A percentile compares a stretch with the other conserved stretches of the same genome.
Evolutionary conservation across 1,139 yeast genomes (phyloP).

Genomic region (Sporopachydermia cereana): DNA sequence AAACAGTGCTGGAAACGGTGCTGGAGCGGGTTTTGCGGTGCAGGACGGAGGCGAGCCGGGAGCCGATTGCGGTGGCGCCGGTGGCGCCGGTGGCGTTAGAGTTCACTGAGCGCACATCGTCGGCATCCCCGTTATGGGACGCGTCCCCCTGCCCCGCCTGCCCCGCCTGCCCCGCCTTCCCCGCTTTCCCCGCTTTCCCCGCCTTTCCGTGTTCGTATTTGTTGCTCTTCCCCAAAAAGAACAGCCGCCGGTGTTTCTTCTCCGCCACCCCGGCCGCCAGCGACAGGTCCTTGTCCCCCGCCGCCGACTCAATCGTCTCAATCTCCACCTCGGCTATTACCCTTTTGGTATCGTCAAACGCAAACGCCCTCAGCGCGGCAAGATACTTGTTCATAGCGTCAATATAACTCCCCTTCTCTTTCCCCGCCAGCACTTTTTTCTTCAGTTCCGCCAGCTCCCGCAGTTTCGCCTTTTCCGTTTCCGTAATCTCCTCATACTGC

Average conservation of each 20-base stretch:
- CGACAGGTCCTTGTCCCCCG: constrained; percentile 61
- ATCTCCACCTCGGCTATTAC: constrained; percentile 75
- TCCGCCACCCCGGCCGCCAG: constrained; percentile 31
- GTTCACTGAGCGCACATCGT: constrained; percentile 14
- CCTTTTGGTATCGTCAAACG: constrained; percentile 62
- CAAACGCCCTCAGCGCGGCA: constrained; percentile 45
- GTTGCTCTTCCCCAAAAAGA: constrained; percentile 19
- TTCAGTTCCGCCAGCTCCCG: constrained; percentile 33
- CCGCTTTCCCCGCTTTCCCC: constrained; percentile 8
- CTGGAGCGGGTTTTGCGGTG: constrained; percentile 9
- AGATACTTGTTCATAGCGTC: constrained; percentile 46
- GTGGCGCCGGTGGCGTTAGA: constrained; percentile 15
- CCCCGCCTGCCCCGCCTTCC: background rate
- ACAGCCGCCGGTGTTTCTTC: constrained; percentile 48
- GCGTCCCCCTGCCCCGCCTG: constrained; percentile 5
- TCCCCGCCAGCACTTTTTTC: constrained; percentile 22
- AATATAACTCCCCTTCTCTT: constrained; percentile 24
- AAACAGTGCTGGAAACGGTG: background rate
- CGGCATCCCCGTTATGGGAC: background rate
- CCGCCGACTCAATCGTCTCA: constrained; percentile 80
- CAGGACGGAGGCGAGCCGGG: constrained; percentile 10
- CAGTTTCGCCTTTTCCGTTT: constrained; percentile 36
- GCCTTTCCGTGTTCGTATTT: constrained; percentile 13
- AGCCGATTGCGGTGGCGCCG: constrained; percentile 11
- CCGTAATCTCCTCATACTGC: constrained; percentile 32